These are phyloP conservation scores for Debaryomycetaceae sp. DNA, from an alignment of 1,139 yeast species.

Conservation along the genomic window DNA sequence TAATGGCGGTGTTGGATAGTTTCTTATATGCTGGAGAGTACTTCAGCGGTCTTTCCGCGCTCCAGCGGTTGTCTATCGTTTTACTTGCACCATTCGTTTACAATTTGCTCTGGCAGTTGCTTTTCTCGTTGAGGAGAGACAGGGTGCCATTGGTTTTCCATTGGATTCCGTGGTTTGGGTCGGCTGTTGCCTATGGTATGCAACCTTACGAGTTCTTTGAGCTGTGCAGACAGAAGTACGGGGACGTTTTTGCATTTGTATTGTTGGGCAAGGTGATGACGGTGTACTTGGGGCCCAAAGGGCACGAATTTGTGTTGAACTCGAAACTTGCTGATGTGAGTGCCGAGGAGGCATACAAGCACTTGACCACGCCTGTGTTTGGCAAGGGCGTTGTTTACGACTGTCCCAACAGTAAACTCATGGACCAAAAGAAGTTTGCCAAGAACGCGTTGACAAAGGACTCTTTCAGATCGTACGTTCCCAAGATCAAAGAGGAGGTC, in stretches of 20 bases:
- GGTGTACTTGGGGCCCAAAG: constrained; percentile 94
- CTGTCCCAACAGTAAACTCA: constrained; percentile 87
- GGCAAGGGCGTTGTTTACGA: constrained; percentile 97
- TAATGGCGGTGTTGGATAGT: constrained; percentile 29
- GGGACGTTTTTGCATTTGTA: constrained; percentile 88
- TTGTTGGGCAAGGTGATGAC: constrained; percentile 91
- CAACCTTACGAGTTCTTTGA: constrained; percentile 89
- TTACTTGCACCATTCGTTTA: constrained; percentile 50
- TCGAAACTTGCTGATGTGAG: constrained; percentile 86
- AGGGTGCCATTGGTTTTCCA: constrained; percentile 87
- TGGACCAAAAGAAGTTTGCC: constrained; percentile 98
- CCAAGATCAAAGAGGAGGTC: constrained; percentile 79
- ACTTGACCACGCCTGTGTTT: constrained; percentile 94
- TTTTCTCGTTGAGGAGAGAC: constrained; percentile 70
- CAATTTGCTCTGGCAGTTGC: constrained; percentile 67
- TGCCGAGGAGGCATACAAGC: constrained; percentile 95
- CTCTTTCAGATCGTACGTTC: constrained; percentile 82
- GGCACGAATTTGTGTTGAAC: constrained; percentile 93
- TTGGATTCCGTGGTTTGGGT: constrained; percentile 95
- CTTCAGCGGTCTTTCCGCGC: constrained; percentile 23
- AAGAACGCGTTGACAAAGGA: constrained; percentile 85
- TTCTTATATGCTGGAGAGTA: constrained; percentile 16
- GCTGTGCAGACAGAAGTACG: constrained; percentile 72
- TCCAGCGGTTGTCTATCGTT: constrained; percentile 36
- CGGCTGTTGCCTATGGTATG: constrained; percentile 85